Evolutionary conservation across 129 eudicot species (phyloP), one percentile per base, ranked within the genome.

Genomic region (Centrapalus pauciflorus): DNA sequence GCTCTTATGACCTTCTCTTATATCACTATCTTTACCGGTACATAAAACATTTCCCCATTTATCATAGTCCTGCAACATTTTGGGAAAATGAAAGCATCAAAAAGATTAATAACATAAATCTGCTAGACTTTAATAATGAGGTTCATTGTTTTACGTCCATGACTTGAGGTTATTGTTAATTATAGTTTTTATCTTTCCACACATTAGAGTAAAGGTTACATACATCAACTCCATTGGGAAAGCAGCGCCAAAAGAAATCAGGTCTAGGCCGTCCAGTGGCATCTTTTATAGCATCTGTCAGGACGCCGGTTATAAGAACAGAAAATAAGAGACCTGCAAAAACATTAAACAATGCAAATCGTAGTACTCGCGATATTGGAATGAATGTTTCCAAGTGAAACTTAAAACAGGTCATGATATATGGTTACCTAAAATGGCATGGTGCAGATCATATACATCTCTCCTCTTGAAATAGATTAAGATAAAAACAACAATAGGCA

Each of bases 1-100:
- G 60, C 98, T 92, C 81, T 92, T 92, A 69, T 92, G 91, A 25
- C 98, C 98, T 80, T 92, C 96, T 82, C 71, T 79, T 68, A 92
- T 85, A 14, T 67, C 95, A 72, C 78, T 33, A 7, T 71, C 59
- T 6, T 75, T 61, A 34, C 98, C 98, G 57, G 70, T 79, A 79
- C 98, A 92, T 46, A 83, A 24, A 27, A 92, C 98, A 45, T 90
- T 74, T 17, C 97, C 92, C 82, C 83, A 82, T 1, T 34, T 55
- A 77, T 90, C 97, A 61, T 87, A 90, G 1, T 24, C 25, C 97
- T 90, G 77, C 46, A 34, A 25, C 34, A 13, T 54, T 33, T 64
- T 17, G n/a, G 19, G n/a, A 9, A 48, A 30, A 62, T 41, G 9
- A 25, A 50, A 75, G 9, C 54, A 71, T 19, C 14, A 37, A 14